Evolutionary conservation across 805 yeast species (phyloP).

Genomic region (Hanseniaspora lindneri): DNA sequence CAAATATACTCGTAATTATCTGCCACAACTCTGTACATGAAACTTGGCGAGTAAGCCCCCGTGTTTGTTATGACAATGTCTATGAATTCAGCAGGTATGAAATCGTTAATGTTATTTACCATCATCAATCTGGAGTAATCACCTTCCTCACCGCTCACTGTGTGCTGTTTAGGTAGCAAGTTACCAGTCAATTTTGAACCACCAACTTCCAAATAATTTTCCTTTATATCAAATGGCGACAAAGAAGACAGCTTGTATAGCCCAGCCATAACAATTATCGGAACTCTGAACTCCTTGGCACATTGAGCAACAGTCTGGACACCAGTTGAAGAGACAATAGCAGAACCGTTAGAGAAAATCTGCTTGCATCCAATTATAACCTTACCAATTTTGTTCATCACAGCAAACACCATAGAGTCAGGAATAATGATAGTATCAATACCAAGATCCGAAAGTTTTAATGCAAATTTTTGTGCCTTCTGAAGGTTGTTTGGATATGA

Average conservation of each 20-base stretch:
- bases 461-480: slow-evolving; percentile 67
- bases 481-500: slow-evolving; percentile 79
- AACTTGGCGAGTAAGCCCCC: slow-evolving; percentile 94
- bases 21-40: slow-evolving; percentile 85
- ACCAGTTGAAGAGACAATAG: slow-evolving; percentile 76
- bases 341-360: slow-evolving; percentile 93
- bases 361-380: slow-evolving; percentile 86
- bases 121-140: slow-evolving; percentile 26
- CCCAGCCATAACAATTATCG: slow-evolving; percentile 92
- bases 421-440: slow-evolving; percentile 87
- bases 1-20: slow-evolving; percentile 69
- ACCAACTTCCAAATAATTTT: slow-evolving; percentile 69
- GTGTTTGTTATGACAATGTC: slow-evolving; percentile 90
- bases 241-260: slow-evolving; percentile 83
- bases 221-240: slow-evolving; percentile 79
- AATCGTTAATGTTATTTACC: slow-evolving; percentile 80
- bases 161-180: slow-evolving; percentile 46
- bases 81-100: slow-evolving; percentile 84
- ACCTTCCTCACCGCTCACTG: slow-evolving; percentile 41
- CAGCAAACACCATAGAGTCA: slow-evolving; percentile 83
- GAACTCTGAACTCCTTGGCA: slow-evolving; percentile 91
- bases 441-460: slow-evolving; percentile 66
- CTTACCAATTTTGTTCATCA: slow-evolving; percentile 94
- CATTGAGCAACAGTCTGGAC: slow-evolving; percentile 88
- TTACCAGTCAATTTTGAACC: slow-evolving; percentile 74